A percentile compares a stretch with the other conserved stretches of the same genome.
Conservation (phyloP, 2,329 filamentous ascomycete species). For the Arthrobotrys pseudoclavata region DNA sequence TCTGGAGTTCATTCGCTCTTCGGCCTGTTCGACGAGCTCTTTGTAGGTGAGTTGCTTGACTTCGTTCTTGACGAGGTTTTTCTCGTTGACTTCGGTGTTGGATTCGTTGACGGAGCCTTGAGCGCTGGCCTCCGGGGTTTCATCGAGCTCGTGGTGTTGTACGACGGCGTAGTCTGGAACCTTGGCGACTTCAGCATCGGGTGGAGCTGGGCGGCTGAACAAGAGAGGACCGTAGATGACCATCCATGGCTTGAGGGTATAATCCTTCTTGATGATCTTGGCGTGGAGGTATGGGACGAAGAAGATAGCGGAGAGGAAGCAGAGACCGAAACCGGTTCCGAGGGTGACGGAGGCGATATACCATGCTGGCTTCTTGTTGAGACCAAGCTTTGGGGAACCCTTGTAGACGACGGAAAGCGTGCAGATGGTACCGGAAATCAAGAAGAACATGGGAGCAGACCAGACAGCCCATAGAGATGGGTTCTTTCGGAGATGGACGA, state of each 20-base stretch:
- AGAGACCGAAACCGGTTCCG: slow-evolving; percentile 70
- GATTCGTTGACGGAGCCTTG: slow-evolving; percentile 62
- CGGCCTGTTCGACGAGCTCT: slow-evolving; percentile 72
- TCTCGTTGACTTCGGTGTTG: slow-evolving; percentile 66
- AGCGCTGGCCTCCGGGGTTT: slow-evolving; percentile 65
- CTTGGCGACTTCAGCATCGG: slow-evolving; percentile 69
- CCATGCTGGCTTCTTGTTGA: slow-evolving; percentile 76
- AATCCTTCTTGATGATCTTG: slow-evolving; percentile 73
- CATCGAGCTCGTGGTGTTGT: slow-evolving; percentile 74
- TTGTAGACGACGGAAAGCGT: slow-evolving; percentile 85
- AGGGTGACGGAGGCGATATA: slow-evolving; percentile 73
- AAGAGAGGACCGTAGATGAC: slow-evolving; percentile 72
- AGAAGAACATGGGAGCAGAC: slow-evolving; percentile 81
- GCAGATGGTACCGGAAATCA: slow-evolving; percentile 80
- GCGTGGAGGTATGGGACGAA: slow-evolving; percentile 74
- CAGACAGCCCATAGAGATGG: slow-evolving; percentile 80
- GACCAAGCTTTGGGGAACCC: slow-evolving; percentile 77
- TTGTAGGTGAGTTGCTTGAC: slow-evolving; percentile 73
- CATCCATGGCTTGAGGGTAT: slow-evolving; percentile 73
- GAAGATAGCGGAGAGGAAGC: slow-evolving; percentile 70
- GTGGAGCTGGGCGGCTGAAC: slow-evolving; percentile 66
- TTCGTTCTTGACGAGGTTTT: slow-evolving; percentile 69
- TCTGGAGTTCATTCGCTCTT: slow-evolving; percentile 74
- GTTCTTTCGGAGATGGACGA: slow-evolving; percentile 74
- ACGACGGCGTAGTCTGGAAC: slow-evolving; percentile 84